Evolutionary conservation across 2,329 filamentous ascomycete genomes (phyloP).

Genomic region (Zymoseptoria tritici): DNA sequence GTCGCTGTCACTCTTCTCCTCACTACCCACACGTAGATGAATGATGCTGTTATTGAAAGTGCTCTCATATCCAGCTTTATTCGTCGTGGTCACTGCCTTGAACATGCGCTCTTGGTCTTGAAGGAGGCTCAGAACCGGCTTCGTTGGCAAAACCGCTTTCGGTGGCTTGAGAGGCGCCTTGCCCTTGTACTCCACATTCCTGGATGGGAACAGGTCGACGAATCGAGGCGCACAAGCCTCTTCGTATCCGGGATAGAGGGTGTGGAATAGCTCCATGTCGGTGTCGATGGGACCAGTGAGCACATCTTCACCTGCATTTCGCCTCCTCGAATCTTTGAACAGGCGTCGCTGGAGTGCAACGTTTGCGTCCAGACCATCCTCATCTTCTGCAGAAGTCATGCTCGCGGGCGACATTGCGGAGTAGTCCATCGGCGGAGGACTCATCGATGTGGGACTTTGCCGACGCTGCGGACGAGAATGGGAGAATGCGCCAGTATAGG

Average conservation of each 20-base stretch:
- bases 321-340: constrained; percentile 22
- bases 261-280: constrained; percentile 66
- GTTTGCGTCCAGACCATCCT: constrained; percentile 17
- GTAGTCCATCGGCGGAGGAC: constrained; percentile 19
- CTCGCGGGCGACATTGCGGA: constrained; percentile 19
- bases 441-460: constrained; percentile 16
- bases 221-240: constrained; percentile 68
- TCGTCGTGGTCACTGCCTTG: constrained; percentile 54
- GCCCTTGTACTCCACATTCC: constrained; percentile 67
- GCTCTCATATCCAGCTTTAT: constrained; percentile 37
- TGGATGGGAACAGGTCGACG: constrained; percentile 73
- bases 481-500: constrained; percentile 4
- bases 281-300: constrained; percentile 44
- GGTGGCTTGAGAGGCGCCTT: constrained; percentile 74
- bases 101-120: constrained; percentile 82
- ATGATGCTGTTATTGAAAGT: constrained; percentile 35
- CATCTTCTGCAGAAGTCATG: constrained; percentile 15
- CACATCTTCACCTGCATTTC: constrained; percentile 20
- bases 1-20: constrained; percentile 43
- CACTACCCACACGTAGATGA: constrained; percentile 48
- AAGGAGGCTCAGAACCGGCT: constrained; percentile 78
- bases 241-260: constrained; percentile 74
- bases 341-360: constrained; percentile 24
- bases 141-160: constrained; percentile 75
- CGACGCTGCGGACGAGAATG: constrained; percentile 9